Evolutionary conservation across 2,329 filamentous ascomycete genomes (phyloP).

Genomic region (Periglandula ipomoeae): DNA sequence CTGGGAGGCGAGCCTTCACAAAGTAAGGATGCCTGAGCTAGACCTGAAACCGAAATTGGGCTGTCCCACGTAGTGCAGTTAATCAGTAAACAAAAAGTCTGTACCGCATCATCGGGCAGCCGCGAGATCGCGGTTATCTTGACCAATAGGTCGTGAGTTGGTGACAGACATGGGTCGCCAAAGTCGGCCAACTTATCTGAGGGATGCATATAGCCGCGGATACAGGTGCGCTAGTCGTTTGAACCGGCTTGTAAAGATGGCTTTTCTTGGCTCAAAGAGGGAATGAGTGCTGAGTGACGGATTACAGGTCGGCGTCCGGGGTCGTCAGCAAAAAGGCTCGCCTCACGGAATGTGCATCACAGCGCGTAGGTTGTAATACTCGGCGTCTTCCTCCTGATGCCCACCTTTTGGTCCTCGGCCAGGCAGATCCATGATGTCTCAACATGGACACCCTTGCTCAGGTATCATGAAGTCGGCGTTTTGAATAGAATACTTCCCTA

Average conservation of each 20-base stretch:
- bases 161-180: neutral
- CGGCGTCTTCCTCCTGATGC: too few relatives aligned
- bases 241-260: neutral
- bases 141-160: neutral
- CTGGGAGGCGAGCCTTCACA: too few relatives aligned
- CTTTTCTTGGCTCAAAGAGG: neutral
- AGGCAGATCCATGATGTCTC: too few relatives aligned
- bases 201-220: neutral
- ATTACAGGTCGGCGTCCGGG: too few relatives aligned
- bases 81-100: neutral
- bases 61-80: neutral
- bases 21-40: neutral
- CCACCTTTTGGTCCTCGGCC: too few relatives aligned
- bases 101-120: neutral
- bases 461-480: too few relatives aligned
- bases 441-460: too few relatives aligned
- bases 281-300: too few relatives aligned
- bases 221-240: neutral
- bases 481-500: too few relatives aligned
- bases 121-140: conserved; percentile 1
- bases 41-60: conserved; percentile 2
- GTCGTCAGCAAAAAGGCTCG: too few relatives aligned
- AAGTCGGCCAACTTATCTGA: neutral
- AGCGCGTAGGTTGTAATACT: too few relatives aligned
- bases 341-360: too few relatives aligned